Evolutionary conservation across 2,329 filamentous ascomycete genomes (phyloP).

Genomic region (Rhinocladiella mackenziei): DNA sequence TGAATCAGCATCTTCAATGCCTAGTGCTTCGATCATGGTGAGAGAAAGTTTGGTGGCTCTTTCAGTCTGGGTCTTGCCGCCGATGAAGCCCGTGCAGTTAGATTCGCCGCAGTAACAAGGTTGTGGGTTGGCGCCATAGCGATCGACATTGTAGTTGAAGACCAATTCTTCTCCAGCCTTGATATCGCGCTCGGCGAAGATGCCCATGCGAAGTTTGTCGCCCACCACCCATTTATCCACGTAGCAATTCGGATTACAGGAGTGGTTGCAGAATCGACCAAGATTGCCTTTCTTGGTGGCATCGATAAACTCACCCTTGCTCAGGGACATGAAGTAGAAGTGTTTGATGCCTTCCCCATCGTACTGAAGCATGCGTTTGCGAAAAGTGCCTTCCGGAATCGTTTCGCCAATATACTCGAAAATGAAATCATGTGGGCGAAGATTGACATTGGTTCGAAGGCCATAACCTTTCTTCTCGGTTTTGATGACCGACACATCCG

Average conservation of each 20-base stretch:
- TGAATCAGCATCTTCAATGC: slow-evolving; percentile 85
- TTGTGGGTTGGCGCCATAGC: slow-evolving; percentile 94
- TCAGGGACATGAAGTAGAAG: slow-evolving; percentile 99
- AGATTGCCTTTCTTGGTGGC: slow-evolving; percentile 95
- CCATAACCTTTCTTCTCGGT: slow-evolving; percentile 98
- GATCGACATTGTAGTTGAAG: slow-evolving; percentile 99
- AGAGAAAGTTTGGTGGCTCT: slow-evolving; percentile 86
- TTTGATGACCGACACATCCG: slow-evolving; percentile 89
- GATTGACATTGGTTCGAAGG: slow-evolving; percentile 71
- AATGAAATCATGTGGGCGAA: slow-evolving; percentile 84
- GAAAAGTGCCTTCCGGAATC: slow-evolving; percentile 87
- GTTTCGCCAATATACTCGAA: slow-evolving; percentile 99
- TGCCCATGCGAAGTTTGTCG: slow-evolving; percentile 96
- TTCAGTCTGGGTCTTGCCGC: slow-evolving; percentile 95
- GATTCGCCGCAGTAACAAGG: slow-evolving; percentile 93
- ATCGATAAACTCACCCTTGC: slow-evolving; percentile 93
- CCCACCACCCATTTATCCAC: slow-evolving; percentile 99
- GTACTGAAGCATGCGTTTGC: slow-evolving; percentile 85
- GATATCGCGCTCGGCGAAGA: slow-evolving; percentile 84
- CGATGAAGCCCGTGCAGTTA: slow-evolving; percentile 94
- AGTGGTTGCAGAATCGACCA: slow-evolving; percentile 97
- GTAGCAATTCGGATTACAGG: slow-evolving; percentile 97
- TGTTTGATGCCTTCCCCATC: slow-evolving; percentile 96
- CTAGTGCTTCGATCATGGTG: slow-evolving; percentile 87
- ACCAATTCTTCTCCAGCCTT: slow-evolving; percentile 89